These are phyloP conservation scores for Cladosporium sp. DNA, from an alignment of 2,329 filamentous ascomycete genomes.

Conservation along the genomic window DNA sequence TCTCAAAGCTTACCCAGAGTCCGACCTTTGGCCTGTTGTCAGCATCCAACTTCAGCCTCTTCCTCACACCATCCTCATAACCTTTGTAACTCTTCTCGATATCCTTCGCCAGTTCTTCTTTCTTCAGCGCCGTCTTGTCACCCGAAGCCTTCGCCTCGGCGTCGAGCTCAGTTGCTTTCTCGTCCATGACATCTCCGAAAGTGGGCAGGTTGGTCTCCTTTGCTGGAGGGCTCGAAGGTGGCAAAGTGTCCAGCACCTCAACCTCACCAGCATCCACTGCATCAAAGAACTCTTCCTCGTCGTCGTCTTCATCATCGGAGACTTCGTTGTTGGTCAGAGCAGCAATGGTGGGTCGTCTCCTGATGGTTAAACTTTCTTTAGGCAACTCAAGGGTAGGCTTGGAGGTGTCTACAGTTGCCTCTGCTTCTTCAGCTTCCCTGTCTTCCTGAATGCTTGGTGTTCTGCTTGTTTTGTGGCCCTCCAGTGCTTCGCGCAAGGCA, in stretches of 20 bases:
- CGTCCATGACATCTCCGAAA: slow-evolving; percentile 29
- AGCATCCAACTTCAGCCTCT: slow-evolving; percentile 80
- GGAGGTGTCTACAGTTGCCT: slow-evolving; percentile 8
- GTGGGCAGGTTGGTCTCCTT: slow-evolving; percentile 3
- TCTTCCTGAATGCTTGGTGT: slow-evolving; percentile 20
- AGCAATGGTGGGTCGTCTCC: slow-evolving; percentile 67
- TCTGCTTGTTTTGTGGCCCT: slow-evolving; percentile 42
- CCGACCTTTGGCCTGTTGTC: slow-evolving; percentile 93
- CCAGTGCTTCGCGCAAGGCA: slow-evolving; percentile 82
- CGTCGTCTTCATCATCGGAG: slow-evolving; percentile 80
- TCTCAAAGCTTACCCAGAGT: slow-evolving; percentile 73
- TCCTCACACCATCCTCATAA: slow-evolving; percentile 85
- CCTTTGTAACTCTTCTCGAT: slow-evolving; percentile 80
- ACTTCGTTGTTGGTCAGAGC: slow-evolving; percentile 67
- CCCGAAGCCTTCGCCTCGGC: slow-evolving; percentile 43
- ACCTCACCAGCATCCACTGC: slow-evolving; percentile 92
- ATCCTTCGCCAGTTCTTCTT: slow-evolving; percentile 56
- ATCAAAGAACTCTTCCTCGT: slow-evolving; percentile 95
- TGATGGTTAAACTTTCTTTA: slow-evolving; percentile 29
- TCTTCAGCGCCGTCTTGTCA: slow-evolving; percentile 45
- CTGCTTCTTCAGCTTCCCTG: slow-evolving; percentile 11
- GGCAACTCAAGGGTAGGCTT: slow-evolving; percentile 31
- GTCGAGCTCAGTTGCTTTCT: slow-evolving; percentile 24
- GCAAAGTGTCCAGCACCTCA: slow-evolving; percentile 71
- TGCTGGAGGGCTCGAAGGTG: slow-evolving; percentile 41